Evolutionary conservation across 2,329 filamentous ascomycete species (phyloP).

Genomic region (Albophoma yamanashiensis): DNA sequence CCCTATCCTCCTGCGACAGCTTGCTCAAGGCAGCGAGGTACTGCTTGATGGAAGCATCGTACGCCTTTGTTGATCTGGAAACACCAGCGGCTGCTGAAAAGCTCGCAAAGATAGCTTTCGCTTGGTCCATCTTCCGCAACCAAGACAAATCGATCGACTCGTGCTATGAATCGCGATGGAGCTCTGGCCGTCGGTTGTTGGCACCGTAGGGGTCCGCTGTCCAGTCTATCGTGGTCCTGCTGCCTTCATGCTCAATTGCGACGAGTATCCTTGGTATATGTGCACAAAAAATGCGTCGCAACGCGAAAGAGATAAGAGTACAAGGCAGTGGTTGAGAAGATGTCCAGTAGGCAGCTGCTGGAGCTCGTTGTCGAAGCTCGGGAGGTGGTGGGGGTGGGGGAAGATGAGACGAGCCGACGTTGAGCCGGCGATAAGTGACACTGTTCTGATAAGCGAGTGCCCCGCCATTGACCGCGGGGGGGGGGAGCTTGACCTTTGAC

Average conservation of each 20-base stretch:
- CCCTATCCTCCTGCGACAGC: slow-evolving; percentile 22
- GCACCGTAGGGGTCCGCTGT: not conserved
- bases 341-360: not conserved
- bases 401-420: not conserved
- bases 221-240: not conserved
- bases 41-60: slow-evolving; percentile 26
- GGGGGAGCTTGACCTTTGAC: not conserved
- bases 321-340: not conserved
- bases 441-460: not conserved
- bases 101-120: slow-evolving; percentile 22
- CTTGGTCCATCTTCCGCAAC: slow-evolving; percentile 18
- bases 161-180: not conserved
- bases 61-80: slow-evolving; percentile 19
- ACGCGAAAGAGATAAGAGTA: not conserved
- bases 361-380: not conserved
- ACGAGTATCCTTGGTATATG: not conserved
- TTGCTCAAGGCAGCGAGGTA: slow-evolving; percentile 28
- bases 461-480: not conserved
- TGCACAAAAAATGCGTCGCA: not conserved
- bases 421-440: slow-evolving; percentile 1
- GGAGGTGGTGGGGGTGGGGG: not conserved
- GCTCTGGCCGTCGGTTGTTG: not conserved
- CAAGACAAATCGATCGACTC: not conserved
- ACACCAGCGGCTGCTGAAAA: slow-evolving; percentile 25
- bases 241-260: not conserved